These are phyloP conservation scores for Wickerhamomyces rabaulensis DNA, from an alignment of 805 yeast species.

Conservation along the genomic window DNA sequence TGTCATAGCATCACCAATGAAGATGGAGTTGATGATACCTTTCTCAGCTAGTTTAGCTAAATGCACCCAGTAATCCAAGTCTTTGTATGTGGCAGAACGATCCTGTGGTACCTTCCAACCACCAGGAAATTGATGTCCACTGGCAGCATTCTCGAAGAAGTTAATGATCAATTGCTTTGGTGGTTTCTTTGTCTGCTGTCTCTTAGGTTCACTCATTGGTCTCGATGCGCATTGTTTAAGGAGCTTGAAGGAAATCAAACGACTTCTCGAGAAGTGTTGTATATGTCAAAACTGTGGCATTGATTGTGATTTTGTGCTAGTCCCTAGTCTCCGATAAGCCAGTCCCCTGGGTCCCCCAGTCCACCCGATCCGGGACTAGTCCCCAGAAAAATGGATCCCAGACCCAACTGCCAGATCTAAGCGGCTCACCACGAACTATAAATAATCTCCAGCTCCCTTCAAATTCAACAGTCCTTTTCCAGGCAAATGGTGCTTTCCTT, in stretches of 20 bases:
- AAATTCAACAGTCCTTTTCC: background rate
- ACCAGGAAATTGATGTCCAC: constrained; percentile 13
- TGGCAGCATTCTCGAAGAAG: constrained; percentile 12
- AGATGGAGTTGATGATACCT: constrained; percentile 1
- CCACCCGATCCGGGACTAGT: background rate
- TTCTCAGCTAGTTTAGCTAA: constrained; percentile 2
- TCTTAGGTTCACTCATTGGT: background rate
- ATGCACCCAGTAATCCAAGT: constrained; percentile 1
- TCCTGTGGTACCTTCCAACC: constrained; percentile 7
- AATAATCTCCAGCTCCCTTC: background rate
- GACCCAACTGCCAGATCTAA: background rate
- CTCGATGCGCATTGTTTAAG: background rate
- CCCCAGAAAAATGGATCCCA: background rate
- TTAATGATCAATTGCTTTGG: constrained; percentile 8
- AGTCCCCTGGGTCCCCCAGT: too few species aligned
- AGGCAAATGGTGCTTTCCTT: background rate
- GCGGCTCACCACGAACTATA: background rate
- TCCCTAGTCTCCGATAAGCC: too few species aligned
- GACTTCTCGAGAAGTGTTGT: background rate
- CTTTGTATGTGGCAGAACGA: constrained; percentile 8
- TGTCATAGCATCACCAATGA: constrained; percentile 16
- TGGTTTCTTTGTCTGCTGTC: background rate
- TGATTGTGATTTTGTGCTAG: too few species aligned
- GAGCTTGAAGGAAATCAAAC: background rate
- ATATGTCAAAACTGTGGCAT: background rate